phyloP scores from a whole-genome alignment of 1,139 yeast genomes.

The Trichomonascaceae sp. region DNA sequence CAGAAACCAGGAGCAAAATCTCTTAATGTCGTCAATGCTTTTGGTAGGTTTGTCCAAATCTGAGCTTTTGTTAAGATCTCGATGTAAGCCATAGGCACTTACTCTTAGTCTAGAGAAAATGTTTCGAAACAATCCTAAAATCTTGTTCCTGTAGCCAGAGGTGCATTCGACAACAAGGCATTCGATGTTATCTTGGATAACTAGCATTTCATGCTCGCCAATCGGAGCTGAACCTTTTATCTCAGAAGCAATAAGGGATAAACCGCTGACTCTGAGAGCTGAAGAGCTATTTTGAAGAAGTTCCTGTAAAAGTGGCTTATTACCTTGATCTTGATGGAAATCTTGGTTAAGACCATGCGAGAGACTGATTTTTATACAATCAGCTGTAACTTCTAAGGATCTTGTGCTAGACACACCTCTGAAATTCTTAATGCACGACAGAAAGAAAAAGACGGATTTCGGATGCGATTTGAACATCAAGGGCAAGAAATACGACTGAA shows the following conservation, averaged over 20 bases:
- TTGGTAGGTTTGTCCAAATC: neutral
- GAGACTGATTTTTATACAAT: conserved; percentile 60
- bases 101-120: conserved; percentile 62
- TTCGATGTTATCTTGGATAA: conserved; percentile 41
- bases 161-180: conserved; percentile 54
- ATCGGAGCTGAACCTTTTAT: conserved; percentile 58
- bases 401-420: conserved; percentile 23
- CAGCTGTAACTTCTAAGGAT: conserved; percentile 41
- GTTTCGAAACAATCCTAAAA: conserved; percentile 52
- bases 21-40: conserved; percentile 21
- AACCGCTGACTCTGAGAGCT: conserved; percentile 49
- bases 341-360: conserved; percentile 52
- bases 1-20: conserved; percentile 43
- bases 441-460: conserved; percentile 38
- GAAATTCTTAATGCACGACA: conserved; percentile 23
- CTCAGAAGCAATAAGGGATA: conserved; percentile 56
- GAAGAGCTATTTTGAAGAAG: conserved; percentile 43
- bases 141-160: conserved; percentile 60
- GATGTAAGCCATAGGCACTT: conserved; percentile 49
- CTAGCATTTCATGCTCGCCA: conserved; percentile 38
- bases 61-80: conserved; percentile 40
- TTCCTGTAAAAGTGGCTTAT: conserved; percentile 32
- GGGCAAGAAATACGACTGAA: conserved; percentile 58
- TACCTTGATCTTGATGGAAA: conserved; percentile 32
- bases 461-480: conserved; percentile 51